Conservation (phyloP, 1,284 basidiomycete genomes). For the Malassezia caprae region DNA sequence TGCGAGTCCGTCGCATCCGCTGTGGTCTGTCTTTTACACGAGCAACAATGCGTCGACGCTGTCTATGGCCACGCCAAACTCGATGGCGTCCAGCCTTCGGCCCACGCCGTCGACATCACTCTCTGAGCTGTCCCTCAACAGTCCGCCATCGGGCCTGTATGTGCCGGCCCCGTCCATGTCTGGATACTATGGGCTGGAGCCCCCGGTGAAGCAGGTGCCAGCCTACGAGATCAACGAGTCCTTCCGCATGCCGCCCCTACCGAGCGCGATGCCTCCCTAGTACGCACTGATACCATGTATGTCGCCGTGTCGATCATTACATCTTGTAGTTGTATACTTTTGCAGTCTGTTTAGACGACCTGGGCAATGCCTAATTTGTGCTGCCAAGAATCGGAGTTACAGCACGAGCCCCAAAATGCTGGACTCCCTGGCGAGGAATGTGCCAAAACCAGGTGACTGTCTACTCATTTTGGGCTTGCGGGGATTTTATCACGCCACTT, state of each 20-base stretch:
- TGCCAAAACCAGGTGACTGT: not conserved
- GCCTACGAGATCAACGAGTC: constrained; percentile 9
- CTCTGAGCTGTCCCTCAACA: constrained; percentile 25
- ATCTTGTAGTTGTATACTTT: not conserved
- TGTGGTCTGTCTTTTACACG: constrained; percentile 9
- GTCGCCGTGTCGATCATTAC: not conserved
- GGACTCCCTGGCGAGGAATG: not conserved
- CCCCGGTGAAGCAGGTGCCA: not conserved
- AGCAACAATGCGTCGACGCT: constrained; percentile 7
- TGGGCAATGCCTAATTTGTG: too few relatives aligned
- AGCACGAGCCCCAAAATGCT: not conserved
- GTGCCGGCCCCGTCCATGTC: not conserved
- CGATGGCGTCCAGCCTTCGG: constrained; percentile 26
- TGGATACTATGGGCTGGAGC: not conserved
- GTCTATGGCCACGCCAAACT: constrained; percentile 11
- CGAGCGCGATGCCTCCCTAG: not conserved
- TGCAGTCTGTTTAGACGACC: too few relatives aligned
- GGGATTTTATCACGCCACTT: not conserved
- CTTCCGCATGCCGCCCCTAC: constrained; percentile 1
- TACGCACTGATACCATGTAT: not conserved
- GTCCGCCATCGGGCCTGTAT: not conserved
- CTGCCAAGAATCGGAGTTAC: not conserved
- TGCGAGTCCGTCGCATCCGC: not conserved
- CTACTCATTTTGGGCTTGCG: too few relatives aligned
- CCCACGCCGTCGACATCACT: constrained; percentile 41